Conservation (phyloP, 257 asterid genomes). For the Avicennia marina region DNA sequence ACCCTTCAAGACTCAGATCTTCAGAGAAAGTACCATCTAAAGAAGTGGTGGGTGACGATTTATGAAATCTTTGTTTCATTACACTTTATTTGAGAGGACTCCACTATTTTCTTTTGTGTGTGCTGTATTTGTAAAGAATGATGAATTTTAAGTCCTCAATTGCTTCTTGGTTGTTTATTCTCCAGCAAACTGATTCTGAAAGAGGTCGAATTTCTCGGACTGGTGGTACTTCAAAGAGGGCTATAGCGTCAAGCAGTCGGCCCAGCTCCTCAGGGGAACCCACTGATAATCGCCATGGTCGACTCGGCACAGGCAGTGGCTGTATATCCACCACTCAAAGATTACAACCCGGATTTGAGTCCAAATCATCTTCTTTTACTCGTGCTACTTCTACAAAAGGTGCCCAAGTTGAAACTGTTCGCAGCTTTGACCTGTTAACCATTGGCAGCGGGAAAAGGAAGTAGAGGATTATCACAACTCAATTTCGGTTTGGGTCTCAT, state of each 20-base stretch:
- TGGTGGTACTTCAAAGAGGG: conserved; percentile 62
- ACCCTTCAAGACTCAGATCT: conserved; percentile 52
- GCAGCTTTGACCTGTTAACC: conserved; percentile 75
- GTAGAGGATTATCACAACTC: conserved; percentile 10
- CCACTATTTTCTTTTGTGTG: not conserved
- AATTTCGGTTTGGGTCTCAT: not conserved
- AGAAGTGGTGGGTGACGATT: conserved; percentile 50
- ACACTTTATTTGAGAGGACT: not conserved
- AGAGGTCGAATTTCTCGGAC: conserved; percentile 58
- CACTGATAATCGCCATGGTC: conserved; percentile 43
- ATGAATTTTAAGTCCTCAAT: too few relatives aligned
- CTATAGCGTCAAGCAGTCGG: conserved; percentile 58
- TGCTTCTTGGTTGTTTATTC: not conserved
- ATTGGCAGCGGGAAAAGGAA: conserved; percentile 75
- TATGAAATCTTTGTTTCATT: conserved; percentile 14
- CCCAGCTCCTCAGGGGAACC: conserved; percentile 83
- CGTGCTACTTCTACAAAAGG: conserved; percentile 56
- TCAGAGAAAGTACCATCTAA: conserved; percentile 56
- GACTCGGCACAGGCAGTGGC: conserved; percentile 59
- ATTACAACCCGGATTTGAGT: conserved; percentile 68
- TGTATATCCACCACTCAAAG: conserved; percentile 61
- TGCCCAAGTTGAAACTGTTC: conserved; percentile 58
- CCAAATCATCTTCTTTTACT: conserved; percentile 66
- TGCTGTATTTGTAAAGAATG: too few relatives aligned
- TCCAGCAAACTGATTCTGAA: conserved; percentile 64